Evolutionary conservation across 1,284 basidiomycete species (phyloP), one percentile per base, ranked within the genome.

Genomic region (Marasmius tenuissimus): DNA sequence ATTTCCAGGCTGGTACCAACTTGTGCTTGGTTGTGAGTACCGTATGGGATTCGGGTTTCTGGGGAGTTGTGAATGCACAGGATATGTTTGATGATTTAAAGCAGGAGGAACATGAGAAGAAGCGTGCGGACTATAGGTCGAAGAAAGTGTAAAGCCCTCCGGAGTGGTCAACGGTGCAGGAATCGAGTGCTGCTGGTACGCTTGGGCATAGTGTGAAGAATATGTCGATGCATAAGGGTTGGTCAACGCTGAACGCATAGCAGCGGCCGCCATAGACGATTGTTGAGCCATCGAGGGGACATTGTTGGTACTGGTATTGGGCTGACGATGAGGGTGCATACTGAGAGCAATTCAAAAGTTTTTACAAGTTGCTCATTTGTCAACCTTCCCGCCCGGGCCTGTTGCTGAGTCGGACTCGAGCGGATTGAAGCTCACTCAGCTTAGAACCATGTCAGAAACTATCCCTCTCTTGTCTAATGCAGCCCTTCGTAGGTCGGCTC

Each of bases 1-100:
- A 62, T 78, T 80, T 5, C 91, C 91, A 47, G 85, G 71, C 60
- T 85, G 85, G 69, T 88, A 87, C 87, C 87, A 89, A 18, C 76
- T 62, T n/a, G 68, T 60, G 39, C 67, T 59, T 20, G 67, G 57
- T 64, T 65, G 63, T 42, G 35, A 59, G 51, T 58, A 66, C 62
- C 58, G 58, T 52, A 40, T 40, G 18, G 53, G 57, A 42, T 58
- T 49, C 56, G 42, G 56, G 55, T 49, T 51, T 52, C 40, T 61
- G 63, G 33, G 55, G 45, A 11, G 45, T 54, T 10, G 35, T 20
- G 53, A 38, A 49, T 57, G 33, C 35, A 53, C 14, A 58, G 51
- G 49, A 39, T 51, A 27, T 35, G 16, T 16, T 39, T 54, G 52
- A 16, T 53, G 40, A 11, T 38, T 22, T 22, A 47, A 39, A 16